These are phyloP conservation scores for Scytalidium lignicola DNA, from an alignment of 2,329 filamentous ascomycete species.

Conservation along the genomic window DNA sequence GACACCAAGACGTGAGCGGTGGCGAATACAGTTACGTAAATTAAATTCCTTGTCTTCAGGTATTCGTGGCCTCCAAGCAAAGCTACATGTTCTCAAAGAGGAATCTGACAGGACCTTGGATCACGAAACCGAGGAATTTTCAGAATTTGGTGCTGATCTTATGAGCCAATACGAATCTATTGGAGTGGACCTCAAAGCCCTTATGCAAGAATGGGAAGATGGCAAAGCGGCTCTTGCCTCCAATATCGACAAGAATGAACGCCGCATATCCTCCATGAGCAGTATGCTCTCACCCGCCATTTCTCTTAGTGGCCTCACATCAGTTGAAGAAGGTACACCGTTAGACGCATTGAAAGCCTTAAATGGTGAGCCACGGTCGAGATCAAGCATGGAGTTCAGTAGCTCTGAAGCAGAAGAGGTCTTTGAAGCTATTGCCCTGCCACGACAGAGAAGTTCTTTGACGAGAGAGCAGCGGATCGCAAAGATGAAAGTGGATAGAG, in stretches of 20 bases:
- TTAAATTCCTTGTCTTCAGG: slow-evolving; percentile 84
- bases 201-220: slow-evolving; percentile 81
- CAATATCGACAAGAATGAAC: slow-evolving; percentile 77
- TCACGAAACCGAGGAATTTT: slow-evolving; percentile 66
- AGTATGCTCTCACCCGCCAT: slow-evolving; percentile 48
- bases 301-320: slow-evolving; percentile 64
- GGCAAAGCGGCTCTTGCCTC: slow-evolving; percentile 78
- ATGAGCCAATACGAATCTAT: slow-evolving; percentile 94
- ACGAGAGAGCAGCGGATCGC: slow-evolving; percentile 82
- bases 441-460: slow-evolving; percentile 63
- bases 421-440: slow-evolving; percentile 84
- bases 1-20: slow-evolving; percentile 73
- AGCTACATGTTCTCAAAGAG: slow-evolving; percentile 85
- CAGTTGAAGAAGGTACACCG: slow-evolving; percentile 54
- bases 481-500: slow-evolving; percentile 84
- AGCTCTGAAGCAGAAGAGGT: slow-evolving; percentile 63
- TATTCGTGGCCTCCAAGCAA: slow-evolving; percentile 87
- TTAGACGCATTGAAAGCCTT: slow-evolving; percentile 71
- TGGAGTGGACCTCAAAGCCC: slow-evolving; percentile 73
- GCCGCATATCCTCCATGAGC: slow-evolving; percentile 60
- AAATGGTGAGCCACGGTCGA: slow-evolving; percentile 61
- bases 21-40: slow-evolving; percentile 82
- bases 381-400: slow-evolving; percentile 46
- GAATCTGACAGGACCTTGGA: slow-evolving; percentile 71
- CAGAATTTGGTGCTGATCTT: slow-evolving; percentile 71